Evolutionary conservation across 306 rosid species (phyloP).

Genomic region (Fragaria iinumae): DNA sequence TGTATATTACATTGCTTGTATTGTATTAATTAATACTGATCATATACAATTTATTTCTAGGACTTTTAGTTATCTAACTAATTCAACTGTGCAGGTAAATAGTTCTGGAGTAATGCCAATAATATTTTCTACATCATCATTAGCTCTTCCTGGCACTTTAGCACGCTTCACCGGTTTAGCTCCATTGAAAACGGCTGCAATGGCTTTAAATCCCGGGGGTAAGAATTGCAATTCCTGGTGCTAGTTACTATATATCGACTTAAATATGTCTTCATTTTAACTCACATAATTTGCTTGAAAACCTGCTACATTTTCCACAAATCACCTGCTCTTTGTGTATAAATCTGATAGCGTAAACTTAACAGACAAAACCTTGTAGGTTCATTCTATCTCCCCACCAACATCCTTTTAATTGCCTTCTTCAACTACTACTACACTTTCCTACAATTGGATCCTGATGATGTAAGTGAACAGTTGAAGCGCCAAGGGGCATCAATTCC

Average conservation of each 20-base stretch:
- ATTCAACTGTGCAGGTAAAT: constrained; percentile 62
- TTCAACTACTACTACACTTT: constrained; percentile 98
- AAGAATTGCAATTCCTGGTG: constrained; percentile 22
- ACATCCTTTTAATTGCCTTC: constrained; percentile 87
- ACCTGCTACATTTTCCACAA: background rate
- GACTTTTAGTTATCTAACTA: constrained; percentile 4
- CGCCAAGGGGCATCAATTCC: constrained; percentile 98
- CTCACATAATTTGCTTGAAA: background rate
- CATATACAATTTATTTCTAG: background rate
- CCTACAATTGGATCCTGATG: constrained; percentile 94
- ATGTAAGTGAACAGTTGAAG: constrained; percentile 90
- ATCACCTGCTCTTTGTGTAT: background rate
- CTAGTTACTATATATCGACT: background rate
- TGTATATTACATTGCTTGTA: background rate
- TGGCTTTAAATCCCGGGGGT: constrained; percentile 93
- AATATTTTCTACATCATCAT: constrained; percentile 89
- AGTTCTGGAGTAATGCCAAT: constrained; percentile 98
- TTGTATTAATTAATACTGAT: background rate
- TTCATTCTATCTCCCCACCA: constrained; percentile 82
- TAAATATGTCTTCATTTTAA: constrained; percentile 3
- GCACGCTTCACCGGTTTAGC: constrained; percentile 89
- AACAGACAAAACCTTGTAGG: constrained; percentile 49
- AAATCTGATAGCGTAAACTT: constrained; percentile 14
- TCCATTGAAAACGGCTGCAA: constrained; percentile 72
- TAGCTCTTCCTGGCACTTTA: constrained; percentile 93